These are phyloP conservation scores for Acanthamoeba lugdunensis DNA, from an alignment of 208 protist species.

Conservation along the genomic window DNA sequence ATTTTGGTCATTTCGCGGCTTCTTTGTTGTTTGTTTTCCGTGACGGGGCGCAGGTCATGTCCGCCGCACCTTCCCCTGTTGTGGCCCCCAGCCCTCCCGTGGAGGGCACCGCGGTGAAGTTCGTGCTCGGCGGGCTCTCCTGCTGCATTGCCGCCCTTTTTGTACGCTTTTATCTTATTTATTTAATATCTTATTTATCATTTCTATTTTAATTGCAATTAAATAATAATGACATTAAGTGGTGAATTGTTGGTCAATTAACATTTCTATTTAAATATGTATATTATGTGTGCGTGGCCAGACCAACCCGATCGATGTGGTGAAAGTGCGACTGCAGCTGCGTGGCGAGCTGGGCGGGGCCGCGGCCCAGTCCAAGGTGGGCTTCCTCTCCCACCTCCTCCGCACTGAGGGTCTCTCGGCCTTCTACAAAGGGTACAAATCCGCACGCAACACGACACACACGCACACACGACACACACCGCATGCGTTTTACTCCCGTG, in stretches of 20 bases:
- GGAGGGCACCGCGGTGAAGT: constrained; percentile 36
- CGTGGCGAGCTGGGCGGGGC: constrained; percentile 6
- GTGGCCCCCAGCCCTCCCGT: background rate
- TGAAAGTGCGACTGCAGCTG: constrained; percentile 63
- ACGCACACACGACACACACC: too few species aligned
- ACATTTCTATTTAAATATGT: background rate
- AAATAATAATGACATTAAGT: background rate
- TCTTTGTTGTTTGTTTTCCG: too few species aligned
- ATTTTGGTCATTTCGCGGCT: too few species aligned
- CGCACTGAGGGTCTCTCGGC: background rate
- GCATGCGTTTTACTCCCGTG: too few species aligned
- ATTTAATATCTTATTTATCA: background rate
- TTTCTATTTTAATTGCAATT: background rate
- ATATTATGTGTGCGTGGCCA: background rate
- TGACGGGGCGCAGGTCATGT: too few species aligned
- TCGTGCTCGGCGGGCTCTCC: constrained; percentile 44
- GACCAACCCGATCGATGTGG: constrained; percentile 64
- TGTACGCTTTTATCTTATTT: constrained; percentile 22
- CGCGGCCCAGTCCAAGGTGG: background rate
- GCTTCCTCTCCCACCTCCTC: constrained; percentile 9
- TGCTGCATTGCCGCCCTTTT: constrained; percentile 47
- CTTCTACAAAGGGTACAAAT: constrained; percentile 62
- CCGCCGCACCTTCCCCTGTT: background rate
- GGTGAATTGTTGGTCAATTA: background rate
- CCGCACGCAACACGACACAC: background rate